phyloP scores from a whole-genome alignment of 1,284 basidiomycete genomes.

The Cystobasidium slooffiae region DNA sequence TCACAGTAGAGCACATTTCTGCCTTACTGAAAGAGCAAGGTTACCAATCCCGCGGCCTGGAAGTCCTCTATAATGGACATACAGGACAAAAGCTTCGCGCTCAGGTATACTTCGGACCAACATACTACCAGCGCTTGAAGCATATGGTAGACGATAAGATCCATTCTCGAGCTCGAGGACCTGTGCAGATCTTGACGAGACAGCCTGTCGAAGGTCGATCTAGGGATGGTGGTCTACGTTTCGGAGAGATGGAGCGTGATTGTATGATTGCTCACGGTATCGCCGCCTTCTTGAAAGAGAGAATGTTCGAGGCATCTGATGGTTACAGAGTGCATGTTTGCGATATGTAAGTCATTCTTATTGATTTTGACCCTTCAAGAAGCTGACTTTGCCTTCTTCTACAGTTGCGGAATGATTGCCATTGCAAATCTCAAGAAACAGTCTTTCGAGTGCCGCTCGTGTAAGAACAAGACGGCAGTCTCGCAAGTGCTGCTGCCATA shows the following conservation, averaged over 20 bases:
- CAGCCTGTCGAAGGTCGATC: slow-evolving; percentile 99
- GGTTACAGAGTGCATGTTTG: slow-evolving; percentile 87
- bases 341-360: slow-evolving; percentile 73
- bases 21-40: slow-evolving; percentile 77
- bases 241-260: slow-evolving; percentile 99
- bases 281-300: slow-evolving; percentile 71
- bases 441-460: slow-evolving; percentile 73
- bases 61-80: slow-evolving; percentile 99
- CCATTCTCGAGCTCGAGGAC: slow-evolving; percentile 94
- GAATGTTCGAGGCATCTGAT: slow-evolving; percentile 66
- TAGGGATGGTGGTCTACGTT: slow-evolving; percentile 97
- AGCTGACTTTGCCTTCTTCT: slow-evolving; percentile 9
- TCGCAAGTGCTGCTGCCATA: slow-evolving; percentile 59
- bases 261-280: slow-evolving; percentile 99
- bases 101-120: slow-evolving; percentile 97
- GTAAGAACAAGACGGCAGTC: slow-evolving; percentile 88
- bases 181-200: slow-evolving; percentile 94
- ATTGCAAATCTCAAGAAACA: slow-evolving; percentile 81
- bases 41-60: slow-evolving; percentile 91
- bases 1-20: slow-evolving; percentile 95
- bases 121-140: slow-evolving; percentile 98
- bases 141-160: slow-evolving; percentile 99
- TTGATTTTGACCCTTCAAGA: slow-evolving; percentile 6
- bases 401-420: slow-evolving; percentile 87
- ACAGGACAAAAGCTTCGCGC: slow-evolving; percentile 96